These are phyloP conservation scores for Solanum medicagineum DNA, from an alignment of 257 asterid genomes.

Conservation along the genomic window DNA sequence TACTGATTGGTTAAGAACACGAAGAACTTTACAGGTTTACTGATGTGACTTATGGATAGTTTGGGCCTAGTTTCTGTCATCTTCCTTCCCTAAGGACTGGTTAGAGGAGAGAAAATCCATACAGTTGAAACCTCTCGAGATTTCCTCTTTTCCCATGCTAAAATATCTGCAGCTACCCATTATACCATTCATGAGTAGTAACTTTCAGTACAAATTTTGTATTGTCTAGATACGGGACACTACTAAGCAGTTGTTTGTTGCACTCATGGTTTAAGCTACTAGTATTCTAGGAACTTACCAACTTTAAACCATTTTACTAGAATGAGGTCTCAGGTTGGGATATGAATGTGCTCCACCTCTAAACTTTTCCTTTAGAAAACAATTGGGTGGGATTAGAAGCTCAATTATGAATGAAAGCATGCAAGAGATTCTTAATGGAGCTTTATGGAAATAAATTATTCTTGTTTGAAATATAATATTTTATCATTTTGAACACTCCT, in stretches of 20 bases:
- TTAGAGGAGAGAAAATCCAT: not conserved
- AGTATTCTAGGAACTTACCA: not conserved
- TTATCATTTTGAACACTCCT: not conserved
- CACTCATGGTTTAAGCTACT: not conserved
- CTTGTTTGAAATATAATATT: not conserved
- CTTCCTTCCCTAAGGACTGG: not conserved
- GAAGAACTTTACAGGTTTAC: not conserved
- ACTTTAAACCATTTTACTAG: not conserved
- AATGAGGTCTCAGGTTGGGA: not conserved
- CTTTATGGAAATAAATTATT: not conserved
- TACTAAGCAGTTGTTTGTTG: not conserved
- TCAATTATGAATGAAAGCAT: not conserved
- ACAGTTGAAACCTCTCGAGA: not conserved
- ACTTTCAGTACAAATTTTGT: not conserved
- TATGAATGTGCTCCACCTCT: not conserved
- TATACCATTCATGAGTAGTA: not conserved
- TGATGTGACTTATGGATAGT: not conserved
- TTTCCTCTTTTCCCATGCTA: not conserved
- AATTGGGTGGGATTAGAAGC: not conserved
- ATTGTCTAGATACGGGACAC: not conserved
- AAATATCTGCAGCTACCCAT: not conserved
- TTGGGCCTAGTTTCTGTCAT: not conserved
- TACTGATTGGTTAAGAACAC: not conserved
- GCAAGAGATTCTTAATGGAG: not conserved
- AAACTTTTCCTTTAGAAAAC: not conserved